A percentile compares a stretch with the other conserved stretches of the same genome.
Conservation (phyloP, 1,139 yeast genomes). For the Yamadazyma epiphylla region DNA sequence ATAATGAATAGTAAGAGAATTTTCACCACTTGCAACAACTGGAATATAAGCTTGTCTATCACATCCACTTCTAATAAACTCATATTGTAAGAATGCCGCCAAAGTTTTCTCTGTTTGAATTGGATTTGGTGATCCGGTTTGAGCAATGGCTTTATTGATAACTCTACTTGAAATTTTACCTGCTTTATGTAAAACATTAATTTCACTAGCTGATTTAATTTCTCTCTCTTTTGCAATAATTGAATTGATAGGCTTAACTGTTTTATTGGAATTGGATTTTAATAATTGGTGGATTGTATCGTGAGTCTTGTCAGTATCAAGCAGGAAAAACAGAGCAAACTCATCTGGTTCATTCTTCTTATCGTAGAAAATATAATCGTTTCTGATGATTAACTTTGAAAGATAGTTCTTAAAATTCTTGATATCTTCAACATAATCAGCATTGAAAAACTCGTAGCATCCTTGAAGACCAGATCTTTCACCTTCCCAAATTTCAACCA, state of each 20-base stretch:
- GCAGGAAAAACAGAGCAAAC: conserved; percentile 10
- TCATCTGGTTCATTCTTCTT: conserved; percentile 19
- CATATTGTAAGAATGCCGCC: conserved; percentile 78
- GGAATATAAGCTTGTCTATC: conserved; percentile 90
- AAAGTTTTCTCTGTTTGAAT: conserved; percentile 73
- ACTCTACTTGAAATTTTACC: conserved; percentile 81
- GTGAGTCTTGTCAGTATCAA: conserved; percentile 5
- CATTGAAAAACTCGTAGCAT: conserved; percentile 79
- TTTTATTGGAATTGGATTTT: conserved; percentile 20
- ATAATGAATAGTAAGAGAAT: conserved; percentile 85
- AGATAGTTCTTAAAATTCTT: conserved; percentile 40
- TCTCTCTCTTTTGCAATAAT: conserved; percentile 58
- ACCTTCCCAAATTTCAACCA: conserved; percentile 93
- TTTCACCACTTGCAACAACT: conserved; percentile 91
- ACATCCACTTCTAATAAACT: conserved; percentile 83
- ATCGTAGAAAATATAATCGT: conserved; percentile 47
- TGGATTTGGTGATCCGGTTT: conserved; percentile 38
- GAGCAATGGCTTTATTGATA: conserved; percentile 76
- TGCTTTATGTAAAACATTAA: conserved; percentile 75
- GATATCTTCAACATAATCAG: conserved; percentile 65
- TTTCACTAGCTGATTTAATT: conserved; percentile 72
- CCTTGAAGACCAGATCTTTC: conserved; percentile 83
- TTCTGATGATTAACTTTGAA: conserved; percentile 41
- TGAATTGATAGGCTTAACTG: conserved; percentile 41
- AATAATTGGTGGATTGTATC: conserved; percentile 9